Conservation (phyloP, 2,329 filamentous ascomycete species). For the Arthrocladium fulminans region DNA sequence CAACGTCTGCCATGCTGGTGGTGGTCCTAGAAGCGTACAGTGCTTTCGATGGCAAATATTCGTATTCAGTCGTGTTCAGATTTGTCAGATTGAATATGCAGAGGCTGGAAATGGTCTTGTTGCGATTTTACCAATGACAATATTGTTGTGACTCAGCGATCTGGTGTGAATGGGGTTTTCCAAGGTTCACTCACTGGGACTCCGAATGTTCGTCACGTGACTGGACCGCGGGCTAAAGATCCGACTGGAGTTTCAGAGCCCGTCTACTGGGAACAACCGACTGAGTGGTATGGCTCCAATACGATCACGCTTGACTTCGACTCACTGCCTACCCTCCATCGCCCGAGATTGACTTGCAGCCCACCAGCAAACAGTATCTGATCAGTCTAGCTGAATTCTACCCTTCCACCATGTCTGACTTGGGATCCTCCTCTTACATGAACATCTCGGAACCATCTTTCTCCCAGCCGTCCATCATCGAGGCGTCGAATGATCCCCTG, state of each 20-base stretch:
- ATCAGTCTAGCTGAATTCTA: no score
- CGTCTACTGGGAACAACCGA: no score
- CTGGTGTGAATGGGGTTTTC: neutral
- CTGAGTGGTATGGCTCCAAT: no score
- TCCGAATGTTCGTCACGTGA: no score
- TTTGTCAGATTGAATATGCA: conserved; percentile 1
- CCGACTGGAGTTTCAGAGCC: no score
- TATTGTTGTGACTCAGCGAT: conserved; percentile 2
- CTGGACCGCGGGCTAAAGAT: no score
- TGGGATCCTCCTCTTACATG: conserved; percentile 30
- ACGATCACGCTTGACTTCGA: no score
- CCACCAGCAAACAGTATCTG: no score
- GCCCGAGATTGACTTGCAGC: no score
- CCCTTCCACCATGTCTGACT: no score
- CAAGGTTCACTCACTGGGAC: neutral
- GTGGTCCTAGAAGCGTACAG: neutral
- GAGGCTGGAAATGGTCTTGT: neutral
- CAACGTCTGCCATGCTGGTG: conserved; percentile 23
- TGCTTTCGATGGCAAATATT: neutral
- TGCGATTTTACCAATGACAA: neutral
- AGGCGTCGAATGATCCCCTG: conserved; percentile 14
- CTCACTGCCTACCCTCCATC: no score
- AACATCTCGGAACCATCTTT: conserved; percentile 27
- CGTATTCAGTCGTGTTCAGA: conserved; percentile 9
- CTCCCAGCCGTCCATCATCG: conserved; percentile 14